Evolutionary conservation across 805 yeast species (phyloP).

Genomic region (Ogataea saltuana): DNA sequence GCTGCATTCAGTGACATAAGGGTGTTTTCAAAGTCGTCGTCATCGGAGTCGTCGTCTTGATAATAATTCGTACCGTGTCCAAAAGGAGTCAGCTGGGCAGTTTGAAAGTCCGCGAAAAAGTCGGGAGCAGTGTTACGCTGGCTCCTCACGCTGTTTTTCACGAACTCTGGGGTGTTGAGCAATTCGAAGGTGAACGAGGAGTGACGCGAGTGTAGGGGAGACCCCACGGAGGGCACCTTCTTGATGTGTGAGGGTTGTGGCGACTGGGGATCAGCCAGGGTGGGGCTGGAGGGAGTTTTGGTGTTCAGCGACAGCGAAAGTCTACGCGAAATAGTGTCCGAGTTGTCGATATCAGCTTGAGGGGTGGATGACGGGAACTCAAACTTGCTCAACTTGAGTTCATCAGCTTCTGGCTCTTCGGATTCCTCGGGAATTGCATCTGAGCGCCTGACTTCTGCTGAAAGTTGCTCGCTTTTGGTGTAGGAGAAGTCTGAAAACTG

Average conservation of each 20-base stretch:
- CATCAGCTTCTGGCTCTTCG: slow-evolving; percentile 17
- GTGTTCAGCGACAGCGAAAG: too few species aligned
- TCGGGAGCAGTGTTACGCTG: slow-evolving; percentile 5
- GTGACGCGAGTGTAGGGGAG: slow-evolving; percentile 29
- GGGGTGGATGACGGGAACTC: slow-evolving; percentile 16
- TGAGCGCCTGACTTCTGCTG: slow-evolving; percentile 6
- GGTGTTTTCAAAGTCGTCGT: slow-evolving; percentile 23
- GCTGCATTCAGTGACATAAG: slow-evolving; percentile 31
- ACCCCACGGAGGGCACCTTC: slow-evolving; percentile 25
- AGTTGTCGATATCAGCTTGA: too few species aligned
- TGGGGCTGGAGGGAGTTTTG: background rate
- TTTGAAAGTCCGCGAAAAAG: slow-evolving; percentile 10
- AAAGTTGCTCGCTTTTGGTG: slow-evolving; percentile 11
- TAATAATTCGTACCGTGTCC: too few species aligned
- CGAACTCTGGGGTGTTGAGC: slow-evolving; percentile 20
- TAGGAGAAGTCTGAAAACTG: slow-evolving; percentile 14
- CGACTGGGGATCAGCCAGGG: background rate
- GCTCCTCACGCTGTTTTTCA: slow-evolving; percentile 3
- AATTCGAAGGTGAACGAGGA: slow-evolving; percentile 31
- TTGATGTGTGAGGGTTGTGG: slow-evolving; percentile 19
- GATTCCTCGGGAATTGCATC: slow-evolving; percentile 13
- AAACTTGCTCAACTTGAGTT: slow-evolving; percentile 20
- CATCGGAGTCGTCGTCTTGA: slow-evolving; percentile 19
- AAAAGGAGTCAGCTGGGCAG: background rate
- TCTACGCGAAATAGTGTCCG: too few species aligned